phyloP scores from a whole-genome alignment of 805 yeast genomes.

The Yarrowia divulgata region DNA sequence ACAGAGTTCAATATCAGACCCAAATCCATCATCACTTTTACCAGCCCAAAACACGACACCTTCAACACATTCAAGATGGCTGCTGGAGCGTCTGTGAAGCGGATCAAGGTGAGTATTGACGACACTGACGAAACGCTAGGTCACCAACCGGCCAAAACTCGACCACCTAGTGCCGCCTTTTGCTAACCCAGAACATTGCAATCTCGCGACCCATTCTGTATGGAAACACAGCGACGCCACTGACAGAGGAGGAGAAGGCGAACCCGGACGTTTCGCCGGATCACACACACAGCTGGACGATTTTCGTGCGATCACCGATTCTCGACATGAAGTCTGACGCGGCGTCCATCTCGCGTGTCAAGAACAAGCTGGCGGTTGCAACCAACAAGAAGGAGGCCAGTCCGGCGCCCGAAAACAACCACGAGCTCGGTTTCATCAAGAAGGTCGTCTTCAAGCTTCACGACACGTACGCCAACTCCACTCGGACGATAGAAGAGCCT shows the following conservation, averaged over 20 bases:
- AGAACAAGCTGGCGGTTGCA: constrained; percentile 37
- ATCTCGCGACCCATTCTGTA: constrained; percentile 79
- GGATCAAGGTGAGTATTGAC: constrained; percentile 31
- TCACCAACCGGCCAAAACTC: not conserved
- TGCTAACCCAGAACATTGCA: constrained; percentile 59
- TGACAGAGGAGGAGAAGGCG: constrained; percentile 61
- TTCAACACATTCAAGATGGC: constrained; percentile 17
- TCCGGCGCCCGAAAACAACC: constrained; percentile 46
- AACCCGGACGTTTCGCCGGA: constrained; percentile 71
- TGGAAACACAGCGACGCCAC: constrained; percentile 80
- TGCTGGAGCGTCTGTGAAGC: constrained; percentile 23
- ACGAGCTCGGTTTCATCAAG: constrained; percentile 81
- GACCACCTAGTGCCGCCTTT: not conserved
- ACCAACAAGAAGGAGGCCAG: constrained; percentile 38
- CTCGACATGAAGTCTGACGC: constrained; percentile 52
- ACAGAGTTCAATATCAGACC: constrained; percentile 27
- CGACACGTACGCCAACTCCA: constrained; percentile 88
- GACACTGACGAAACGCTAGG: too few relatives aligned
- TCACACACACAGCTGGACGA: constrained; percentile 96
- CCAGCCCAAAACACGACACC: constrained; percentile 24
- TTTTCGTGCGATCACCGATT: constrained; percentile 79
- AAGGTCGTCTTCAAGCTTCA: constrained; percentile 94
- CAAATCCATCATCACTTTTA: constrained; percentile 14
- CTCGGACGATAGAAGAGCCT: constrained; percentile 85
- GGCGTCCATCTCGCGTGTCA: constrained; percentile 33